These are phyloP conservation scores for Hamamelis virginiana DNA, from an alignment of 164 flowering plant species.

Conservation along the genomic window DNA sequence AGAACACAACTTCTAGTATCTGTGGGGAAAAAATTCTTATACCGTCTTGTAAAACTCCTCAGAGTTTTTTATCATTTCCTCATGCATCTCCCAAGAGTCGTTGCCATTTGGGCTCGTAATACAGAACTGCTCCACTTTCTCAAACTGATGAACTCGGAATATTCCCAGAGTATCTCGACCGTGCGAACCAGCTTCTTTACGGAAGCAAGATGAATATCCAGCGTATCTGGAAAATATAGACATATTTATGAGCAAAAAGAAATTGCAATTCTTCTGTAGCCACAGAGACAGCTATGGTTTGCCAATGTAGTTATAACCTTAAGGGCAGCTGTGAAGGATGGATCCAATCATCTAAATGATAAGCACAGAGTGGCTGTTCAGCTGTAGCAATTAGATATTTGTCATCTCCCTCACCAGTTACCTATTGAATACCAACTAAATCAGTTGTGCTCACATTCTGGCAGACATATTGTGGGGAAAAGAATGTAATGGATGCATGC, in stretches of 20 bases:
- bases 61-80: conserved; percentile 77
- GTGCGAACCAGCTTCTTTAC: conserved; percentile 98
- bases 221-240: conserved; percentile 60
- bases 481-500: neutral
- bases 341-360: conserved; percentile 92
- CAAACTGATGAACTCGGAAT: conserved; percentile 95
- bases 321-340: conserved; percentile 86
- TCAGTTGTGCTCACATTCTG: neutral
- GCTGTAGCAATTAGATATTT: conserved; percentile 96
- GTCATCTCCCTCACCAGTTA: conserved; percentile 96
- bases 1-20: neutral
- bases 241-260: conserved; percentile 11
- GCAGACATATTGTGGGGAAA: neutral
- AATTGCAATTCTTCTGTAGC: neutral
- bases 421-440: conserved; percentile 45
- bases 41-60: conserved; percentile 87
- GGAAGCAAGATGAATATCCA: conserved; percentile 94
- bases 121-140: conserved; percentile 95
- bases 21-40: neutral
- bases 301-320: conserved; percentile 40
- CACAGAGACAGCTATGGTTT: neutral
- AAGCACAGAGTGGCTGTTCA: conserved; percentile 96
- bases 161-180: conserved; percentile 96
- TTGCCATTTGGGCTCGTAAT: conserved; percentile 75
- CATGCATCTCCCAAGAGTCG: conserved; percentile 88